Evolutionary conservation across 208 protist species (phyloP).

Genomic region (Lotmaria passim): DNA sequence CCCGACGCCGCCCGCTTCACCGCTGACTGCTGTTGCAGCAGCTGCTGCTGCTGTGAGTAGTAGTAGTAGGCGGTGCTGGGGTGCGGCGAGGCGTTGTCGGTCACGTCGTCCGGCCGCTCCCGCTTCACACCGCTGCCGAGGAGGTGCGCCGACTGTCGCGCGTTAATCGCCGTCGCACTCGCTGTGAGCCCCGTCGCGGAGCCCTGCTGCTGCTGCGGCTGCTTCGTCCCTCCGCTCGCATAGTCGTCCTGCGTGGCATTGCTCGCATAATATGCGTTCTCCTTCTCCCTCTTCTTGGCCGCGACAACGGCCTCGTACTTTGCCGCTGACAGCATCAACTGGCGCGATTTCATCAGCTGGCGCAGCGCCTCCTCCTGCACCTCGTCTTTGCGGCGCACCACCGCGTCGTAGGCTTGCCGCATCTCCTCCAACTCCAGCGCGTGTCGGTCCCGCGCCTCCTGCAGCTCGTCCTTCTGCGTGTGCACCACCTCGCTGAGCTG

Average conservation of each 20-base stretch:
- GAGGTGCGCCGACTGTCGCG: not conserved
- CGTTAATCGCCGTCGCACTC: constrained; percentile 10
- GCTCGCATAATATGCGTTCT: constrained; percentile 5
- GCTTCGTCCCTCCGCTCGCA: too few species aligned
- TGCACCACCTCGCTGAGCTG: constrained; percentile 49
- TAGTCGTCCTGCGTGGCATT: not conserved
- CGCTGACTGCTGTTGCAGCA: not conserved
- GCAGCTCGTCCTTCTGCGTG: constrained; percentile 48
- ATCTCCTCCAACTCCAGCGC: constrained; percentile 51
- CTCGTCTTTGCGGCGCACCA: constrained; percentile 49
- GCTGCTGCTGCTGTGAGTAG: not conserved
- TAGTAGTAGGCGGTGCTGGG: not conserved
- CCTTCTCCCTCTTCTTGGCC: constrained; percentile 25
- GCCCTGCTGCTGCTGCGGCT: too few species aligned
- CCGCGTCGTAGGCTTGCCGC: constrained; percentile 47
- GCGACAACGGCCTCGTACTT: constrained; percentile 48
- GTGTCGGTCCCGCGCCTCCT: constrained; percentile 41
- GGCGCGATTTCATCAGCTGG: constrained; percentile 51
- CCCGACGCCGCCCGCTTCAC: constrained; percentile 10
- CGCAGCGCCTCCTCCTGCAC: constrained; percentile 58
- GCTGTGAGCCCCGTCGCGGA: not conserved
- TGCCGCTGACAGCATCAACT: constrained; percentile 45
- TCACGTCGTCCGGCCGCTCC: constrained; percentile 28
- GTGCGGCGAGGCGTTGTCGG: not conserved
- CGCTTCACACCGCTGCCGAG: constrained; percentile 39